Percentiles rank a stretch among this genome's conserved stretches.
Evolutionary conservation across 1,284 basidiomycete genomes (phyloP).

Genomic region (Cystobasidium pallidum): DNA sequence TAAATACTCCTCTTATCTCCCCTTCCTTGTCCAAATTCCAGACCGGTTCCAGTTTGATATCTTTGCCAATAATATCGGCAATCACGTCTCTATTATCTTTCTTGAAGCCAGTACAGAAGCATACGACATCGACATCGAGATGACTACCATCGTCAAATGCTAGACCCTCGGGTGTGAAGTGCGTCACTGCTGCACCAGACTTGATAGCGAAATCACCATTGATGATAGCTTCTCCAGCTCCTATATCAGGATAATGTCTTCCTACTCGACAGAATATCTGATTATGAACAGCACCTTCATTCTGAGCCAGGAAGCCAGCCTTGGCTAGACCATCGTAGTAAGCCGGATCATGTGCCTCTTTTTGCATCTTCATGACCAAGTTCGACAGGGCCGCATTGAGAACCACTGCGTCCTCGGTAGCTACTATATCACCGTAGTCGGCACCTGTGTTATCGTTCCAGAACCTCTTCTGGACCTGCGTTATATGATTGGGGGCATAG

Average conservation of each 20-base stretch:
- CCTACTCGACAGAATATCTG: conserved; percentile 37
- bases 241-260: conserved; percentile 33
- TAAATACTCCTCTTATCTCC: conserved; percentile 32
- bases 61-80: conserved; percentile 3
- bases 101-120: conserved; percentile 27
- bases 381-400: conserved; percentile 16
- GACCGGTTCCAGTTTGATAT: conserved; percentile 27
- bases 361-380: conserved; percentile 4
- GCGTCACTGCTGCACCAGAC: conserved; percentile 9
- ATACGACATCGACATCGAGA: conserved; percentile 29
- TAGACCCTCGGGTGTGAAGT: conserved; percentile 14
- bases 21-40: conserved; percentile 35
- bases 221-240: conserved; percentile 38
- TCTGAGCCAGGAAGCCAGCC: conserved; percentile 34
- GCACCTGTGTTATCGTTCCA: conserved; percentile 22
- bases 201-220: conserved; percentile 29
- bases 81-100: conserved; percentile 21
- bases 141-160: conserved; percentile 21
- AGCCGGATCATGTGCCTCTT: conserved; percentile 24
- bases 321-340: conserved; percentile 28
- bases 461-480: conserved; percentile 12
- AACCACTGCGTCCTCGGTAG: conserved; percentile 30
- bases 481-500: conserved; percentile 27
- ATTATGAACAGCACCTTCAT: conserved; percentile 16
- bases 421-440: conserved; percentile 29